phyloP scores from a whole-genome alignment of 495 filamentous ascomycete genomes.

The Trichoderma orchidacearum region DNA sequence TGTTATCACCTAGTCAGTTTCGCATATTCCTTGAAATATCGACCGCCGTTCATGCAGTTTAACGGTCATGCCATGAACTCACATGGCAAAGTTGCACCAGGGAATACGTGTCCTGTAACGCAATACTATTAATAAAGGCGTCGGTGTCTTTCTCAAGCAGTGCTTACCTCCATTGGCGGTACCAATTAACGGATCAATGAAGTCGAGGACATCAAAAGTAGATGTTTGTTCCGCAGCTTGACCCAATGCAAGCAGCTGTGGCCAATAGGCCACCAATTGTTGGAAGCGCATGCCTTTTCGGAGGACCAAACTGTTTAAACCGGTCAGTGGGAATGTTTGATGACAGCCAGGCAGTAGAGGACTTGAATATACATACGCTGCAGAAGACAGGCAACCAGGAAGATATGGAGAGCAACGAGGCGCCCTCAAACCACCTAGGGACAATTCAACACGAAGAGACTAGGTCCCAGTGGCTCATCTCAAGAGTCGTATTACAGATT shows the following conservation, averaged over 20 bases:
- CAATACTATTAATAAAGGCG: not conserved
- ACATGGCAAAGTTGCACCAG: constrained; percentile 47
- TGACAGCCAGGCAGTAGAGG: not conserved
- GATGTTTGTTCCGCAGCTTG: not conserved
- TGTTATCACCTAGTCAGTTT: too few relatives aligned
- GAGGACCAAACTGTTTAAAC: not conserved
- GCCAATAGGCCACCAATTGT: not conserved
- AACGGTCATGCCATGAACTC: constrained; percentile 4
- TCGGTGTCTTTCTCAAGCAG: too few relatives aligned
- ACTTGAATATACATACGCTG: too few relatives aligned
- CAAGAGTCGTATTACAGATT: not conserved
- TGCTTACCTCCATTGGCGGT: not conserved
- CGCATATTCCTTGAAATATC: not conserved
- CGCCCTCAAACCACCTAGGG: not conserved
- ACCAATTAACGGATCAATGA: not conserved
- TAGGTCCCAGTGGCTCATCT: not conserved
- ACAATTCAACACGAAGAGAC: not conserved
- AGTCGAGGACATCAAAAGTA: not conserved
- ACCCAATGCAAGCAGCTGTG: not conserved
- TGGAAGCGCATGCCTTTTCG: not conserved
- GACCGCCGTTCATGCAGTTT: not conserved
- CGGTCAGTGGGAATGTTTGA: not conserved
- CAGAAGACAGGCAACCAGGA: not conserved
- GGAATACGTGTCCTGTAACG: constrained; percentile 28
- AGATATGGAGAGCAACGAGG: not conserved